Conservation (phyloP, 2,329 filamentous ascomycete genomes). For the Pestalotiopsis sp. region DNA sequence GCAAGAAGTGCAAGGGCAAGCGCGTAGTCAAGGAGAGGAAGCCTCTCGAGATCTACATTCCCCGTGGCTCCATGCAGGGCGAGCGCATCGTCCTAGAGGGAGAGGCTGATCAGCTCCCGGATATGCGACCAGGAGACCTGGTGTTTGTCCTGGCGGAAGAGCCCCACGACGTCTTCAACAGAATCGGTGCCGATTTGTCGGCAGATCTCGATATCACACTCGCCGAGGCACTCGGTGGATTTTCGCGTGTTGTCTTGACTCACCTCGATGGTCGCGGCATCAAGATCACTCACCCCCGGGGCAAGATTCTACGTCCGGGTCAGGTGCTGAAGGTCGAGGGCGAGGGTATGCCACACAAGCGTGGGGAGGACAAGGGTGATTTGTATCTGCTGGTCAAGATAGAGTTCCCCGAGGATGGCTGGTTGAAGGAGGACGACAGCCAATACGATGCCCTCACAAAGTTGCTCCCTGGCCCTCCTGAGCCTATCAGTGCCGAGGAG, state of each 20-base stretch:
- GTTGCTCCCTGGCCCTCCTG: conserved; percentile 68
- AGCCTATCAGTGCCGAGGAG: conserved; percentile 69
- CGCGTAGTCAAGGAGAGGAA: conserved; percentile 87
- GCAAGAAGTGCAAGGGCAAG: conserved; percentile 98
- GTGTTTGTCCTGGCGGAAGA: conserved; percentile 86
- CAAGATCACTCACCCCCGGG: conserved; percentile 75
- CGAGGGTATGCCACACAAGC: conserved; percentile 95
- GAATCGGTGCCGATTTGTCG: conserved; percentile 81
- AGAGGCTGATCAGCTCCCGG: conserved; percentile 90
- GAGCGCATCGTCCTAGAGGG: conserved; percentile 90
- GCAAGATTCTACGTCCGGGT: conserved; percentile 79
- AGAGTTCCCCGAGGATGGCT: conserved; percentile 85
- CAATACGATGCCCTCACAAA: conserved; percentile 72
- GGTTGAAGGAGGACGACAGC: conserved; percentile 69
- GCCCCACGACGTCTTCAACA: conserved; percentile 78
- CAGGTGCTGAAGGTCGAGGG: conserved; percentile 84
- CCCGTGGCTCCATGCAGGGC: conserved; percentile 81
- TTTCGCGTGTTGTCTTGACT: conserved; percentile 86
- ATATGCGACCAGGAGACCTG: conserved; percentile 89
- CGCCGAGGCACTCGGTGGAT: conserved; percentile 82
- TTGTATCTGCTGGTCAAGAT: conserved; percentile 86
- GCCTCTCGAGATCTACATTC: conserved; percentile 94
- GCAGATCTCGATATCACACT: conserved; percentile 82
- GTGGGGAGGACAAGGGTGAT: conserved; percentile 81
- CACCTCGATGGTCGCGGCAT: conserved; percentile 95